Percentiles rank a stretch among this genome's conserved stretches.
phyloP scores from a whole-genome alignment of 108 stramenopile genomes.

The Heterococcus sp. region DNA sequence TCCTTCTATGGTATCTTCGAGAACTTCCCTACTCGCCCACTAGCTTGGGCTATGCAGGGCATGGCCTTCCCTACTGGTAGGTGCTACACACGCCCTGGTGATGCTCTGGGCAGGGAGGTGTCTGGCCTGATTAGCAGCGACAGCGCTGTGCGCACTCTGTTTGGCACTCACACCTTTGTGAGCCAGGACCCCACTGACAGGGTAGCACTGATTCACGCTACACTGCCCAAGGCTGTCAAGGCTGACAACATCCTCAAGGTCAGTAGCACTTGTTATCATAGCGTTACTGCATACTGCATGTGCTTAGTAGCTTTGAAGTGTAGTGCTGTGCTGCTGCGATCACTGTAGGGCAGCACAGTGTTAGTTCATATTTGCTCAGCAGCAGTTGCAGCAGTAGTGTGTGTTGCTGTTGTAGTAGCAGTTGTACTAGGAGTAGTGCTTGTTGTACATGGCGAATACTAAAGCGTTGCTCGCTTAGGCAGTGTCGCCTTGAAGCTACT shows the following conservation, averaged over 20 bases:
- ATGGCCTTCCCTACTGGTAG: conserved; percentile 61
- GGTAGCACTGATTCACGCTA: conserved; percentile 46
- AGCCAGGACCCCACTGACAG: conserved; percentile 41
- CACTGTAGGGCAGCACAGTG: no score
- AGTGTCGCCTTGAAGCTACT: no score
- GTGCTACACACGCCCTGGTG: conserved; percentile 76
- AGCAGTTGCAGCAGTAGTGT: no score
- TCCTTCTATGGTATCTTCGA: conserved; percentile 84
- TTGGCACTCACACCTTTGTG: conserved; percentile 40
- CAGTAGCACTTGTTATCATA: no score
- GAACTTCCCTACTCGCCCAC: conserved; percentile 76
- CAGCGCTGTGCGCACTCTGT: conserved; percentile 65
- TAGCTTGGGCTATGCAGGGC: conserved; percentile 34
- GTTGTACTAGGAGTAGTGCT: no score
- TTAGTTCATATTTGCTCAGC: no score
- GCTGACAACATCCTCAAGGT: conserved; percentile 65
- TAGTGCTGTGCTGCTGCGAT: no score
- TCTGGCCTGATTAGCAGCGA: conserved; percentile 81
- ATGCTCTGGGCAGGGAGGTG: conserved; percentile 84
- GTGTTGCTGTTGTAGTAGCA: no score
- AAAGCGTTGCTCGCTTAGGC: no score
- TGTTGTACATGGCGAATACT: no score
- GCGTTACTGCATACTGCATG: conserved; percentile 74
- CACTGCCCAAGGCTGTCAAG: conserved; percentile 42
- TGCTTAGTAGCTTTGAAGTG: no score